Percentiles rank a stretch among this genome's conserved stretches.
phyloP scores from a whole-genome alignment of 2,329 filamentous ascomycete species.

The Microdochium nivale region DNA sequence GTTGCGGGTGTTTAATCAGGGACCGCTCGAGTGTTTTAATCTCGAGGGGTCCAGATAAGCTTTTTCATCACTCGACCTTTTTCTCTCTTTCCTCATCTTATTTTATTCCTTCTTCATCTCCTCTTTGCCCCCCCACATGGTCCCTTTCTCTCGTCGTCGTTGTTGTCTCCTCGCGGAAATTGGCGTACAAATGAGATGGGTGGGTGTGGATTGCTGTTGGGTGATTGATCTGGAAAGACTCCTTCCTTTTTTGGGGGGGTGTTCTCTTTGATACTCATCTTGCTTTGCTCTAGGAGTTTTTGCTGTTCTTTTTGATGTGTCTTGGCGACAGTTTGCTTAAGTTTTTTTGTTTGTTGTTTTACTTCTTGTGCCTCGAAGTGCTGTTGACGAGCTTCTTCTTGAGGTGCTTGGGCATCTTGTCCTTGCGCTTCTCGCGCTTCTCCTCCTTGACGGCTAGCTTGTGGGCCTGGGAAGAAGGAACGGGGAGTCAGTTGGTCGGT shows the following conservation, averaged over 20 bases:
- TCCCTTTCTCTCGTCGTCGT: not conserved
- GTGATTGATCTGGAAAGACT: too few relatives aligned
- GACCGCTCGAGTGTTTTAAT: slow-evolving; percentile 11
- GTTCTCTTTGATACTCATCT: too few relatives aligned
- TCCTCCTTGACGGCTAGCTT: slow-evolving; percentile 91
- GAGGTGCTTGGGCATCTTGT: slow-evolving; percentile 92
- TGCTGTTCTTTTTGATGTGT: not conserved
- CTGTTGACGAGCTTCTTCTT: slow-evolving; percentile 79
- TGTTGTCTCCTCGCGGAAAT: too few relatives aligned
- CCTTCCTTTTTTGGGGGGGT: too few relatives aligned
- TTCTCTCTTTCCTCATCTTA: not conserved
- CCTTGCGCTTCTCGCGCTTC: slow-evolving; percentile 85
- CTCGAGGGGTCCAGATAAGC: too few relatives aligned
- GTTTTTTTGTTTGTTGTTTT: slow-evolving; percentile 16
- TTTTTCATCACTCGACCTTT: slow-evolving; percentile 41
- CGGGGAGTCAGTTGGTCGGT: slow-evolving; percentile 5
- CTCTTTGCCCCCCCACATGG: not conserved
- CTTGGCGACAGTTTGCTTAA: too few relatives aligned
- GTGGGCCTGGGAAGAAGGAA: slow-evolving; percentile 39
- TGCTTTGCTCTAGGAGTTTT: not conserved
- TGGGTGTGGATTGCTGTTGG: too few relatives aligned
- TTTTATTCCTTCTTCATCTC: not conserved
- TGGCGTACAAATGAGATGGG: too few relatives aligned
- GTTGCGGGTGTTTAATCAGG: not conserved
- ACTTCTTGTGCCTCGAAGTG: slow-evolving; percentile 55